Evolutionary conservation across 116 monocot genomes (phyloP).

Genomic region (Trichopus zeylanicus): DNA sequence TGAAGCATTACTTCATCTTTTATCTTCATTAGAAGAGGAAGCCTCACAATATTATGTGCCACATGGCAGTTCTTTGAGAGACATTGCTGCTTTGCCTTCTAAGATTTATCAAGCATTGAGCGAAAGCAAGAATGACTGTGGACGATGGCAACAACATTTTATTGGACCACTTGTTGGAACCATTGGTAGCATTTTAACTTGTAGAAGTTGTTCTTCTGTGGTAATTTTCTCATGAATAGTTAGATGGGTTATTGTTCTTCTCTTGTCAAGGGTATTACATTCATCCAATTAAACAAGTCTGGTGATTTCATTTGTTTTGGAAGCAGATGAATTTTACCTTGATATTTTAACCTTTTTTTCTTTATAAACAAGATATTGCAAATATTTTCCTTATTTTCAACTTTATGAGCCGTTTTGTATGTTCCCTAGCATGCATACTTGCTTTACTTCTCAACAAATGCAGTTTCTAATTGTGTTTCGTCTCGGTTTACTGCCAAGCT

Average conservation of each 20-base stretch:
- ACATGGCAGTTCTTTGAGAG: slow-evolving; percentile 36
- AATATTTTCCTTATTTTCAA: no score
- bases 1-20: slow-evolving; percentile 77
- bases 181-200: slow-evolving; percentile 67
- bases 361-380: neutral
- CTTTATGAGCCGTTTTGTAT: no score
- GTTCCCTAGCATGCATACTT: no score
- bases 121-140: slow-evolving; percentile 28
- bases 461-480: no score
- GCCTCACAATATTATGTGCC: slow-evolving; percentile 33
- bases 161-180: slow-evolving; percentile 77
- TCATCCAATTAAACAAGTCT: neutral
- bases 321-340: neutral
- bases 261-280: no score
- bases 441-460: no score
- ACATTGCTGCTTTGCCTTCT: slow-evolving; percentile 30
- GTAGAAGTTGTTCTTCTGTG: slow-evolving; percentile 64
- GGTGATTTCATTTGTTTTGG: neutral
- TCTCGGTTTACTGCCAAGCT: no score
- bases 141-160: slow-evolving; percentile 41
- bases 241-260: neutral
- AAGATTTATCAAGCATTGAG: slow-evolving; percentile 28
- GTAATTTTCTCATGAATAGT: slow-evolving; percentile 21
- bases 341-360: neutral
- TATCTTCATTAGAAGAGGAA: slow-evolving; percentile 76